Conservation (phyloP, 495 filamentous ascomycete species). For the Hypomontagnella submonticulosa region DNA sequence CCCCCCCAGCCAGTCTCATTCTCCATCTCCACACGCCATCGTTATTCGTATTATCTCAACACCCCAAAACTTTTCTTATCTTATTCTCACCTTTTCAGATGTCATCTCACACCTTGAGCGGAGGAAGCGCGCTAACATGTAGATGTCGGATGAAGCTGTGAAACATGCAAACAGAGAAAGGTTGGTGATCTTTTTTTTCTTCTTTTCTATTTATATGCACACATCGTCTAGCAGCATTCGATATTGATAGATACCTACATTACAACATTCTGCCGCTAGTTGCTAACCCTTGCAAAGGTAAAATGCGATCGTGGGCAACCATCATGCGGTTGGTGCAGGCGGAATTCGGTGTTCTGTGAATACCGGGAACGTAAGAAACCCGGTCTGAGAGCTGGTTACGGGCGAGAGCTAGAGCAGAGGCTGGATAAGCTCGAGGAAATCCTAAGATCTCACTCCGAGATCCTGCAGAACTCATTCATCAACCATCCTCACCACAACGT, state of each 20-base stretch:
- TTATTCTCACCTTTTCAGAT: slow-evolving; percentile 12
- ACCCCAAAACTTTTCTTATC: neutral
- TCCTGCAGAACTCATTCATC: slow-evolving; percentile 52
- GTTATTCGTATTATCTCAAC: neutral
- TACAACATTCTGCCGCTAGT: slow-evolving; percentile 4
- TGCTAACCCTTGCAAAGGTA: slow-evolving; percentile 57
- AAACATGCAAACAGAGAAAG: slow-evolving; percentile 86
- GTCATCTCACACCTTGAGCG: slow-evolving; percentile 1
- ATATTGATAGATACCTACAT: neutral
- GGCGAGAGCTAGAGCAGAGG: slow-evolving; percentile 85
- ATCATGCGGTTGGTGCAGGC: slow-evolving; percentile 86
- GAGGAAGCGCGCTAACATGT: slow-evolving; percentile 37
- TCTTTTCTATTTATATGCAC: neutral
- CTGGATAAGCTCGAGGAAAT: slow-evolving; percentile 68
- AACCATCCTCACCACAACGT: slow-evolving; percentile 54
- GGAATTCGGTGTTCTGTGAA: slow-evolving; percentile 80
- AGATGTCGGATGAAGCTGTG: slow-evolving; percentile 64
- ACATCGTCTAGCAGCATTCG: neutral
- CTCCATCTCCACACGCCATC: slow-evolving; percentile 3
- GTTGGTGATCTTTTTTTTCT: slow-evolving; percentile 51
- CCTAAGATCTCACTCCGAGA: slow-evolving; percentile 61
- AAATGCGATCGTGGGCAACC: slow-evolving; percentile 87
- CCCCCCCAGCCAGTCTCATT: neutral
- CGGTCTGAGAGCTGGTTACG: slow-evolving; percentile 84
- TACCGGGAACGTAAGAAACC: slow-evolving; percentile 90